These are phyloP conservation scores for Talaromyces piceae DNA, from an alignment of 2,329 filamentous ascomycete species.

Conservation along the genomic window DNA sequence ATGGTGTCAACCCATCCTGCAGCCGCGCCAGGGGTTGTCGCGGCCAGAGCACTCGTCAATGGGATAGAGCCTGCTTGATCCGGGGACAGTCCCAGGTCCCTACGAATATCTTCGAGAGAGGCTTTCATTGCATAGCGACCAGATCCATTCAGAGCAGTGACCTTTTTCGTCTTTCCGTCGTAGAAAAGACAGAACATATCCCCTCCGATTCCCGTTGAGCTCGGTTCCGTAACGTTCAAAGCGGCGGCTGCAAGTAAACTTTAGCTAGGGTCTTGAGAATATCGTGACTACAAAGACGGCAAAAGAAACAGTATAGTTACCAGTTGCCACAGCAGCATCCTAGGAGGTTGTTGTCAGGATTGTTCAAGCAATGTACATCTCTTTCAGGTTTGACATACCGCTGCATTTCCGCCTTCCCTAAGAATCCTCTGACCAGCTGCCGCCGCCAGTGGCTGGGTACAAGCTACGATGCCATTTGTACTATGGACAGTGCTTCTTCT, in stretches of 20 bases:
- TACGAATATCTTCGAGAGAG: constrained; percentile 62
- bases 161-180: constrained; percentile 70
- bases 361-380: background rate
- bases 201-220: constrained; percentile 88
- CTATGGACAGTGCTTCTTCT: constrained; percentile 89
- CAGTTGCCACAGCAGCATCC: constrained; percentile 94
- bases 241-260: constrained; percentile 58
- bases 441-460: constrained; percentile 80
- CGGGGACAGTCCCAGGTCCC: constrained; percentile 58
- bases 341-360: constrained; percentile 28
- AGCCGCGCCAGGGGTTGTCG: constrained; percentile 81
- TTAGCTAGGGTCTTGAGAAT: constrained; percentile 4
- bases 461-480: constrained; percentile 83
- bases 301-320: too few relatives aligned
- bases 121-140: constrained; percentile 68
- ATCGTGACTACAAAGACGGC: too few relatives aligned
- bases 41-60: constrained; percentile 66
- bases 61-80: constrained; percentile 57
- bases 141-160: constrained; percentile 85
- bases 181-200: constrained; percentile 97
- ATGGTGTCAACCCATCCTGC: constrained; percentile 91
- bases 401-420: constrained; percentile 85
- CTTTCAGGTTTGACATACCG: constrained; percentile 50
- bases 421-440: constrained; percentile 80
- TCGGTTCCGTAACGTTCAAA: constrained; percentile 87